Base-by-base conservation (phyloP, 371 early-diverging fungal species). In the Apophysomyces ossiformis region DNA sequence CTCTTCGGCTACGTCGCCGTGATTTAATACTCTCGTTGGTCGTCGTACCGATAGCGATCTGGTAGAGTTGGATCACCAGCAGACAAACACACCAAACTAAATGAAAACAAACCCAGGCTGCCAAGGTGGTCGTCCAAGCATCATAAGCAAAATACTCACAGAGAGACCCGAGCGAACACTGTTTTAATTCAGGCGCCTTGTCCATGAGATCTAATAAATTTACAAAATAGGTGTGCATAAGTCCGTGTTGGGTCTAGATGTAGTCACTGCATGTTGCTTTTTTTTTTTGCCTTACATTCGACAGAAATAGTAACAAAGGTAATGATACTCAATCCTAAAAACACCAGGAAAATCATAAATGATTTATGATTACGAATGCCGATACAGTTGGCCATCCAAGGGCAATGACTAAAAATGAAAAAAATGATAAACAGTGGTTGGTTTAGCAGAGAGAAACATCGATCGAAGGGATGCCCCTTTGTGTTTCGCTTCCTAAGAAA, bases 21-120 rank as follows among this genome's bases (percentile, higher is more conserved):
- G 54, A 50, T 50, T 95, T 97, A 62, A 90, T 83, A 46, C 89
- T 77, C 72, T 98, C 99, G 77, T 96, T 96, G 11, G 98, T 98
- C 3, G 99, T 98, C 63, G 85, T 82, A 7, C 85, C 90, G 7
- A 82, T 76, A 0, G 91, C 83, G 16, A 97, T 85, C 74, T 96
- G 96, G 69, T 86, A 91, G 1, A 85, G 62, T 71, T 98, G 99
- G 4, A 87, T 84, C 9, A 79, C 59, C 37, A 94, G 72, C 60
- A 98, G 72, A 63, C 94, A 85, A 15, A 82, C 64, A 16, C 92
- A 88, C 99, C 99, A 98, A 0, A 86, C 71, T 54, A 90, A 69
- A 71, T 97, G 93, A 64, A 94, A 64, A 18, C 81, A 46, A 9
- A 86, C 71, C 95, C 95, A 96, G 12, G 89, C 60, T 1, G 87